Evolutionary conservation across 805 yeast species (phyloP), one percentile per base, ranked within the genome.

Genomic region (Candida multigemmis): DNA sequence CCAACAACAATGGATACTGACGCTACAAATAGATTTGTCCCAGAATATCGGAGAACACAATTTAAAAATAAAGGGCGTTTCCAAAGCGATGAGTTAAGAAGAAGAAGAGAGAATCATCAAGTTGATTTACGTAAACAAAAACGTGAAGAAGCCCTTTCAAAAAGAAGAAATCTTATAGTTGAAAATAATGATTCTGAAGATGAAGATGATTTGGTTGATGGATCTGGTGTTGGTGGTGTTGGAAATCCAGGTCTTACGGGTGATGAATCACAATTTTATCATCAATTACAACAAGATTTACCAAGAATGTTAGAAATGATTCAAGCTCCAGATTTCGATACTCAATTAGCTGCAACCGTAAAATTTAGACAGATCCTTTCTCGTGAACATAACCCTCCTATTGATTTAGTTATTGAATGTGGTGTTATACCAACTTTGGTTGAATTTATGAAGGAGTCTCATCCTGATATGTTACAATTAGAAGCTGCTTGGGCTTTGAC

Each of bases 401-500:
- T 91, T 44, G 93, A 86, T 56, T 61, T 81, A 34, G 97, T 91
- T 19, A 87, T 91, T 38, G 81, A 83, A 50, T 70, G 87, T 28
- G 97, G 97, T 24, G 96, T 89, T 18, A 91, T 91, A 28, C 94
- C 96, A 33, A 77, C 77, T 28, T 71, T 91, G 52, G 96, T 91
- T 30, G 77, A 72, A 42, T 85, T 87, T 44, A 80, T 91, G 86
- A 62, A 65, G 33, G 49, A 48, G 19, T 65, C 72, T 28, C 86
- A 83, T 40, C 83, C 87, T 3, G 86, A 83, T 45, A 74, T 82
- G 68, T 68, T 91, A 44, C 97, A 89, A 60, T 73, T 91, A 44
- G 98, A 91, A 64, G 95, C 97, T 8, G 96, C 98, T 6, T 91
- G 98, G 98, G 97, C 97, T n/a, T 71, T 91, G 42, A 91, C 98